Evolutionary conservation across 495 filamentous ascomycete species (phyloP).

Genomic region (Amphirosellinia nigrospora): DNA sequence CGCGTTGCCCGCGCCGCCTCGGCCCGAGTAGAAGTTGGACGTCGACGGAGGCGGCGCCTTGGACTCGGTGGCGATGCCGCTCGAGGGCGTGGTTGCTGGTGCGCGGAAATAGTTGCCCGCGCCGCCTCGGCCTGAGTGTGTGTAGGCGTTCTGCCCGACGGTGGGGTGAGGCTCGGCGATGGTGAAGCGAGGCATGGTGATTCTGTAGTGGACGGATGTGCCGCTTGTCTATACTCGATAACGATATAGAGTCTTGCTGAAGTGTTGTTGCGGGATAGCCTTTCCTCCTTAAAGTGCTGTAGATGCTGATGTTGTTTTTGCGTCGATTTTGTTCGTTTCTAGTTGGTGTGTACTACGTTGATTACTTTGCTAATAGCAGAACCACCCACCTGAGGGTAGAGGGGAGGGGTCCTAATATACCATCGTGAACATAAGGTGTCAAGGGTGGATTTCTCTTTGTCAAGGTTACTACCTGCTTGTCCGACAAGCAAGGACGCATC

Average conservation of each 20-base stretch:
- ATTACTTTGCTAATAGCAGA: not conserved
- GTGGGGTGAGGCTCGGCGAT: slow-evolving; percentile 84
- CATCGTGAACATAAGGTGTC: slow-evolving; percentile 31
- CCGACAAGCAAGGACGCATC: slow-evolving; percentile 9
- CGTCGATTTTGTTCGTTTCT: not conserved
- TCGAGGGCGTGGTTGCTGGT: slow-evolving; percentile 60
- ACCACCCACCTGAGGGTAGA: not conserved
- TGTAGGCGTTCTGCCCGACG: slow-evolving; percentile 64
- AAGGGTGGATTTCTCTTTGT: slow-evolving; percentile 35
- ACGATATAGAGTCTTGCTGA: not conserved
- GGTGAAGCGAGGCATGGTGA: slow-evolving; percentile 60
- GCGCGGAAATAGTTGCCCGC: slow-evolving; percentile 85
- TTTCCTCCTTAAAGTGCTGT: not conserved
- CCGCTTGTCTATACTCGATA: slow-evolving; percentile 26
- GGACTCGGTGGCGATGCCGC: slow-evolving; percentile 43
- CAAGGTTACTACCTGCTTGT: slow-evolving; percentile 34
- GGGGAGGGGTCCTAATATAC: slow-evolving; percentile 30
- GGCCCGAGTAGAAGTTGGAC: slow-evolving; percentile 75
- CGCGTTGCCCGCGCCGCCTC: slow-evolving; percentile 90
- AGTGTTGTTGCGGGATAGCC: slow-evolving; percentile 23
- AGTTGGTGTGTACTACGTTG: not conserved
- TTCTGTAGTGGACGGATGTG: slow-evolving; percentile 36
- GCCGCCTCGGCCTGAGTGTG: slow-evolving; percentile 85
- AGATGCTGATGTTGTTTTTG: not conserved
- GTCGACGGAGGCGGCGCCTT: slow-evolving; percentile 34